Percentiles rank a stretch among this genome's conserved stretches.
Conservation (phyloP, 441 rosid genomes). For the Eruca vesicaria region DNA sequence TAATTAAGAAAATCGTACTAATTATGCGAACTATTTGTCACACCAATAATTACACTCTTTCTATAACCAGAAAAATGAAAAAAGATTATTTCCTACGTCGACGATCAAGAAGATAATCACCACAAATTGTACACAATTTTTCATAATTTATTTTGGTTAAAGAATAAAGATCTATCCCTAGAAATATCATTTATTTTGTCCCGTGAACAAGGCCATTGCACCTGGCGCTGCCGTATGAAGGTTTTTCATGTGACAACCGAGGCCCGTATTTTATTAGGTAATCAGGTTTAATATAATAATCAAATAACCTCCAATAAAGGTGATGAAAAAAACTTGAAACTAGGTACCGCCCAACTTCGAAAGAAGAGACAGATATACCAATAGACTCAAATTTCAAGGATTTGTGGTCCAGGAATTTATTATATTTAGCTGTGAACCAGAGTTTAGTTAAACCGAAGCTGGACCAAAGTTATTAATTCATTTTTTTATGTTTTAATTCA, state of each 20-base stretch:
- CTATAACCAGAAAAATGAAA: background rate
- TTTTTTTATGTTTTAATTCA: background rate
- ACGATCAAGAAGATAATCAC: constrained; percentile 7
- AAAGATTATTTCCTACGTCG: constrained; percentile 16
- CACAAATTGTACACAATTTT: background rate
- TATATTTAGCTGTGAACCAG: constrained; percentile 24
- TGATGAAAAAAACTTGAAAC: constrained; percentile 7
- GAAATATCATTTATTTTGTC: background rate
- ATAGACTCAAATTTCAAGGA: constrained; percentile 18
- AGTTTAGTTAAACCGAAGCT: constrained; percentile 15
- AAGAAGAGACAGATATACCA: constrained; percentile 12
- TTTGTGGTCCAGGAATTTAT: constrained; percentile 13
- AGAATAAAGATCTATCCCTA: background rate
- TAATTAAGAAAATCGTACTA: constrained; percentile 1
- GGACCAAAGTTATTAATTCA: constrained; percentile 19
- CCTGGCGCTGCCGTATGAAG: constrained; percentile 20
- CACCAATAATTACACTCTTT: constrained; percentile 14
- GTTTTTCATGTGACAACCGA: constrained; percentile 25
- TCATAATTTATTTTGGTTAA: background rate
- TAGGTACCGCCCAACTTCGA: constrained; percentile 34
- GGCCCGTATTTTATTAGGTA: constrained; percentile 5
- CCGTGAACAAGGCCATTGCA: constrained; percentile 26
- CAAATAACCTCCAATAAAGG: background rate
- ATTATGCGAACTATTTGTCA: constrained; percentile 17
- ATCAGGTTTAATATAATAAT: background rate